Evolutionary conservation across 345 rosid species (phyloP).

Genomic region (Euphorbia tirucalli): DNA sequence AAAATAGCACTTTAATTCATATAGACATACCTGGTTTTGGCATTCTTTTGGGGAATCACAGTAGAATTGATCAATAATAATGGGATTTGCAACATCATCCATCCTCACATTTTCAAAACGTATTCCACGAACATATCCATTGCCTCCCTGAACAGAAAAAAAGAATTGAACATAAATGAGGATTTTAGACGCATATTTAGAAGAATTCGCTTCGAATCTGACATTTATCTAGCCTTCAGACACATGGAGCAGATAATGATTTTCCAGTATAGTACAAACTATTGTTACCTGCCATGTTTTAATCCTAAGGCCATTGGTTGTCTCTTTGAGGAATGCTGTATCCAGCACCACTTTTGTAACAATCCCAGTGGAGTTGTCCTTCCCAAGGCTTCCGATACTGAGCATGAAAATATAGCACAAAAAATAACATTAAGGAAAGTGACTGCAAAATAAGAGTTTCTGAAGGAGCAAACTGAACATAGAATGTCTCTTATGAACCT

Average conservation of each 20-base stretch:
- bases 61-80: slow-evolving; percentile 93
- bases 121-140: slow-evolving; percentile 80
- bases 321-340: slow-evolving; percentile 69
- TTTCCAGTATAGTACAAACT: background rate
- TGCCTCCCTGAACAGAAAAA: slow-evolving; percentile 63
- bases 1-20: background rate
- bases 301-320: slow-evolving; percentile 90
- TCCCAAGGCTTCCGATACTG: slow-evolving; percentile 96
- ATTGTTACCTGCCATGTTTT: slow-evolving; percentile 97
- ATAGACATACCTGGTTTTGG: slow-evolving; percentile 64
- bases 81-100: slow-evolving; percentile 81
- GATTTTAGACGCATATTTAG: background rate
- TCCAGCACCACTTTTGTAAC: slow-evolving; percentile 87
- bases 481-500: slow-evolving; percentile 42
- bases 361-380: slow-evolving; percentile 66
- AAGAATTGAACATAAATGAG: background rate
- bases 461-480: background rate
- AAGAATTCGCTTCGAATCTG: no score
- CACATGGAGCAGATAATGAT: background rate
- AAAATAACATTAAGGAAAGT: no score
- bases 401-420: background rate
- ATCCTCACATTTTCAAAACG: slow-evolving; percentile 78
- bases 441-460: no score
- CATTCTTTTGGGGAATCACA: slow-evolving; percentile 84
- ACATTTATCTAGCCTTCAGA: background rate